Evolutionary conservation across 2,329 filamentous ascomycete genomes (phyloP).

Genomic region (Fusarium annulatum): DNA sequence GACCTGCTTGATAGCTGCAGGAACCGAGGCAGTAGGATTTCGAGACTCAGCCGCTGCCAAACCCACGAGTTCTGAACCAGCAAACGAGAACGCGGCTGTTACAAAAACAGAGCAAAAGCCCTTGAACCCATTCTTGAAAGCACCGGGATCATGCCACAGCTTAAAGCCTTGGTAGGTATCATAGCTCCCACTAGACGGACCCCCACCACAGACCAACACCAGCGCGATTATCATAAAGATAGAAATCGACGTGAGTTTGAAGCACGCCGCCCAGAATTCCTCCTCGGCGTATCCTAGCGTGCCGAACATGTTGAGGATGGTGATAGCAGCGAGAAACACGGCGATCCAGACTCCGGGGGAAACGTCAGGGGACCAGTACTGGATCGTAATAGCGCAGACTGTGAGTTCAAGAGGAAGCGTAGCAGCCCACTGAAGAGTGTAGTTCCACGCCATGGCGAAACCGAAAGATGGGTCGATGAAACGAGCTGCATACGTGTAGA

Average conservation of each 20-base stretch:
- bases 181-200: constrained; percentile 59
- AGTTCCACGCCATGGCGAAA: constrained; percentile 64
- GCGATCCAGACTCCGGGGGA: constrained; percentile 54
- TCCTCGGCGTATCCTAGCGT: constrained; percentile 65
- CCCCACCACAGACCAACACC: constrained; percentile 68
- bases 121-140: constrained; percentile 77
- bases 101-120: constrained; percentile 77
- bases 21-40: constrained; percentile 76
- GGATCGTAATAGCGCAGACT: constrained; percentile 56
- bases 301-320: constrained; percentile 67
- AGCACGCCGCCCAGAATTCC: constrained; percentile 65
- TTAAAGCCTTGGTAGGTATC: constrained; percentile 56
- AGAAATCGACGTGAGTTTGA: constrained; percentile 67
- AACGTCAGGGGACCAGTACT: constrained; percentile 54
- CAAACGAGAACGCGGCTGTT: constrained; percentile 75
- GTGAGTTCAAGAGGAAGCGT: constrained; percentile 56
- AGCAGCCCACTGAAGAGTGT: constrained; percentile 58
- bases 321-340: constrained; percentile 61
- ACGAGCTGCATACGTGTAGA: constrained; percentile 55
- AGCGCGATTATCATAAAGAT: constrained; percentile 72
- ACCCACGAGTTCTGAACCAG: constrained; percentile 75
- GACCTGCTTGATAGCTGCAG: constrained; percentile 83
- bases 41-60: constrained; percentile 75
- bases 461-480: constrained; percentile 67
- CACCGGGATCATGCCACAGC: constrained; percentile 52